phyloP scores from a whole-genome alignment of 2,329 filamentous ascomycete species.

The Penicillium sp. region DNA sequence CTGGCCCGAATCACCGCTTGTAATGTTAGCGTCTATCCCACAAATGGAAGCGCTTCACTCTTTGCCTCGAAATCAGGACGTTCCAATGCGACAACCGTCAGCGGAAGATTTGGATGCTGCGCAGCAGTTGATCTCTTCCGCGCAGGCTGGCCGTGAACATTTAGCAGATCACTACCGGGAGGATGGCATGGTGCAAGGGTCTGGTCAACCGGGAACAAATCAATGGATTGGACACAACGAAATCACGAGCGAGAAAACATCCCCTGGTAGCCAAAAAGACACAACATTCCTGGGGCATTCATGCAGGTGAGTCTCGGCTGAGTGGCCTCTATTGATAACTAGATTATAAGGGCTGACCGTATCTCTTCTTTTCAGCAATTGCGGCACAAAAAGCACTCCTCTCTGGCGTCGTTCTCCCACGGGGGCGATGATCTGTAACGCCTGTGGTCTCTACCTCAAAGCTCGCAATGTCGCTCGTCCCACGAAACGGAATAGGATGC shows the following conservation, averaged over 20 bases:
- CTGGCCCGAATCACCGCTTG: conserved; percentile 17
- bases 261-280: conserved; percentile 39
- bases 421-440: conserved; percentile 95
- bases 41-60: conserved; percentile 39
- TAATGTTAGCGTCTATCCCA: conserved; percentile 39
- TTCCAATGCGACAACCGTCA: conserved; percentile 43
- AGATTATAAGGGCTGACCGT: conserved; percentile 7
- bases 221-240: conserved; percentile 12
- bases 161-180: conserved; percentile 28
- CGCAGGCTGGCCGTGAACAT: conserved; percentile 43
- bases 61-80: conserved; percentile 30
- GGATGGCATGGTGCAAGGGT: conserved; percentile 16
- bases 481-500: conserved; percentile 75
- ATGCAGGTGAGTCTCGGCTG: conserved; percentile 36
- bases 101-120: conserved; percentile 49
- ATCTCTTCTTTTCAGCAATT: conserved; percentile 65
- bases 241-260: conserved; percentile 25
- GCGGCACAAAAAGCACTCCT: conserved; percentile 87
- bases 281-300: conserved; percentile 42
- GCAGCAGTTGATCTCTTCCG: conserved; percentile 48
- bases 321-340: neutral
- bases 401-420: conserved; percentile 91
- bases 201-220: conserved; percentile 14
- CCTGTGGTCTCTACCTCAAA: conserved; percentile 91
- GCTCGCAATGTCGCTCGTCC: conserved; percentile 88